These are phyloP conservation scores for Fomes fomentarius DNA, from an alignment of 1,284 basidiomycete genomes.

Conservation along the genomic window DNA sequence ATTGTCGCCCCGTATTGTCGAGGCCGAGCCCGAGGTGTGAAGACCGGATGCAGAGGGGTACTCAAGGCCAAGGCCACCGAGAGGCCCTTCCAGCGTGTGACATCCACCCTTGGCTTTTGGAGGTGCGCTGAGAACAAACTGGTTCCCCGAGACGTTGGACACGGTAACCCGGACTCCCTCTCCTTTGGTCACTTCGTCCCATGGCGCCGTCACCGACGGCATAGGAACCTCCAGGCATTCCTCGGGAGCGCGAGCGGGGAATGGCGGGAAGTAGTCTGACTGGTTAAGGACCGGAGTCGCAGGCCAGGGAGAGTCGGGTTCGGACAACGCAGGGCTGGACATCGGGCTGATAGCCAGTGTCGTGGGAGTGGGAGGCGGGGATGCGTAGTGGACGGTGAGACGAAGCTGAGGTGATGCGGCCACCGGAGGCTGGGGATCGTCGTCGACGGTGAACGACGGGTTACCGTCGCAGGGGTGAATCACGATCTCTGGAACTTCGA, in stretches of 20 bases:
- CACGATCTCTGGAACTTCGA: neutral
- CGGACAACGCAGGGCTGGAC: neutral
- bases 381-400: neutral
- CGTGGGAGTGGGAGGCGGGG: neutral
- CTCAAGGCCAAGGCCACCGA: neutral
- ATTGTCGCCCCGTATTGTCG: too few relatives aligned
- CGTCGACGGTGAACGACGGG: neutral
- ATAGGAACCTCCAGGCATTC: neutral
- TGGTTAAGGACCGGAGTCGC: neutral
- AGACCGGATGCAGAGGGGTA: too few relatives aligned
- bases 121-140: neutral
- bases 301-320: neutral
- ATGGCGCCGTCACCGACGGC: neutral
- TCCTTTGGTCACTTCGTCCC: neutral
- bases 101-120: neutral
- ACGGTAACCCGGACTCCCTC: neutral
- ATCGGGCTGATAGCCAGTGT: neutral
- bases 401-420: neutral
- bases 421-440: neutral
- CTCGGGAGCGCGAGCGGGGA: too few relatives aligned
- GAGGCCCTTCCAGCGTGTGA: neutral
- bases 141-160: slow-evolving; percentile 4
- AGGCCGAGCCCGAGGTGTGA: too few relatives aligned
- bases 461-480: slow-evolving; percentile 1
- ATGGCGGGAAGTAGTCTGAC: neutral